Base-by-base conservation (phyloP, 371 early-diverging fungal species). In the Rhizomucor pusillus region DNA sequence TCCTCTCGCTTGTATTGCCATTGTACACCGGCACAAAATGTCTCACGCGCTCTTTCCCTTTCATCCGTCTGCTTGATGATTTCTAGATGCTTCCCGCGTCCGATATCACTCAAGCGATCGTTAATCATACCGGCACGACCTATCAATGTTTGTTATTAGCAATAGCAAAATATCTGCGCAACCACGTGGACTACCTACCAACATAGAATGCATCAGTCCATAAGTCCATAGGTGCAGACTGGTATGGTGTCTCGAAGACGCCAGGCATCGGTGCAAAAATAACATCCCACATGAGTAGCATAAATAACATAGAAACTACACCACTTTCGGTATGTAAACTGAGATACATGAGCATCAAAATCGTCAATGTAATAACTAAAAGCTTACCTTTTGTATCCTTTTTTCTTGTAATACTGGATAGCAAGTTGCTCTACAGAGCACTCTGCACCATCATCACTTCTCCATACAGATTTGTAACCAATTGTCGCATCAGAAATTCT, bases 241-340 rank as follows among this genome's bases (percentile, higher is more conserved):
- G 91, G 56, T 81, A 90, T 9, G 81, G 77, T 12, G 89, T 89
- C 60, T 90, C 89, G 62, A 90, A 87, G 1, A 86, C 87, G 22
- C 87, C 90, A n/a, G 86, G 80, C 10, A 75, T 65, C 7, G 77
- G 67, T 0, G 77, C 67, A 62, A 87, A 90, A 5, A 90, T 63
- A 23, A 89, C 75, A 49, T 90, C 88, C 89, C 89, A 90, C 55
- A 90, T 87, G 16, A 89, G 59, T 1, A 89, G 60, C 5, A 70
- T 71, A 60, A 87, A 87, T 66, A 77, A 57, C 67, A 69, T 87
- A 0, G 79, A 73, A 0, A 83, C 63, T 23, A 91, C 69, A 0
- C 81, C 71, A 36, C 80, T 83, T 59, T 91, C 91, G 0, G 86
- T 79, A 44, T 91, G 90, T 29, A 78, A 52, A 6, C 85, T 81